Evolutionary conservation across 148 eudicot genomes (phyloP).

Genomic region (Bassia scoparia): DNA sequence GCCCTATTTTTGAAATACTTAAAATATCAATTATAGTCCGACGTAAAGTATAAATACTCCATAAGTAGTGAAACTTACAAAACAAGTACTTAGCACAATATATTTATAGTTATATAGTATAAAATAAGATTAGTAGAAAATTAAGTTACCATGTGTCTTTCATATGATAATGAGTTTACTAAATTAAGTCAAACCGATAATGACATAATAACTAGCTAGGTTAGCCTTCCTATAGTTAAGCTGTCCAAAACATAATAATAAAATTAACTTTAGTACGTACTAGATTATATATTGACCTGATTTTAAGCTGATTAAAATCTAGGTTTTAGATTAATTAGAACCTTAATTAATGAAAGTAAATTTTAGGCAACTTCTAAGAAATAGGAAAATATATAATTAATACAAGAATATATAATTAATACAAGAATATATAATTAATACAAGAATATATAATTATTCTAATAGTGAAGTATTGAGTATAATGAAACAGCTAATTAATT

Average conservation of each 20-base stretch:
- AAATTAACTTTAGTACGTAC: background rate
- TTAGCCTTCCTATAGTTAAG: slow-evolving; percentile 22
- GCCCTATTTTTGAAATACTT: too few species aligned
- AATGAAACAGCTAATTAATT: slow-evolving; percentile 3
- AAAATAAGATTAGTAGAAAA: background rate
- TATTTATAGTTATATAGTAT: too few species aligned
- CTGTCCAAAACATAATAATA: slow-evolving; percentile 17
- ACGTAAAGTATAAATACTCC: too few species aligned
- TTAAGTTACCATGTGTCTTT: background rate
- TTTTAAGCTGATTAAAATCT: background rate
- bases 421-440: background rate
- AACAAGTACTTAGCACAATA: too few species aligned
- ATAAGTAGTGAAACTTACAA: too few species aligned
- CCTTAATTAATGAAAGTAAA: background rate
- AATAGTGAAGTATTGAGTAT: background rate
- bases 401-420: too few species aligned
- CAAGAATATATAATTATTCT: too few species aligned
- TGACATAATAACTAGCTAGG: slow-evolving; percentile 21
- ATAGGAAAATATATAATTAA: background rate
- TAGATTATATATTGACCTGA: background rate
- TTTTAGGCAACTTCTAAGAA: background rate
- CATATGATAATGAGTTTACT: slow-evolving; percentile 13
- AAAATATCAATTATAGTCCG: too few species aligned
- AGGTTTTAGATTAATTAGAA: background rate
- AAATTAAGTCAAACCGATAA: slow-evolving; percentile 23